Evolutionary conservation across 768 basidiomycete species (phyloP).

Genomic region (Kwoniella dendrophila): DNA sequence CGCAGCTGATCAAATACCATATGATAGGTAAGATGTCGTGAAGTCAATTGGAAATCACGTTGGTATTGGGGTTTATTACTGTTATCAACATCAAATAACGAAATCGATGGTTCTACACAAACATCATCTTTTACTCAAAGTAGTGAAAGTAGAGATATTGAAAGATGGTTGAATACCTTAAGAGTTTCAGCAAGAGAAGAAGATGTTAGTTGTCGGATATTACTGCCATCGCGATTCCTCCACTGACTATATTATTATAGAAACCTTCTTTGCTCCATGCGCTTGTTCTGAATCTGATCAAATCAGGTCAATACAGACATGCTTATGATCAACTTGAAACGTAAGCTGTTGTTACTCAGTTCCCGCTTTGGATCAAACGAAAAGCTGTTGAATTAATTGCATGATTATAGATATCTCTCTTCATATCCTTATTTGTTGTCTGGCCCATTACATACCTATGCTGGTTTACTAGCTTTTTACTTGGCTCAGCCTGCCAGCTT

Average conservation of each 20-base stretch:
- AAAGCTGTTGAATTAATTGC: slow-evolving; percentile 16
- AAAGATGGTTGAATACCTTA: slow-evolving; percentile 45
- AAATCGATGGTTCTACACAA: background rate
- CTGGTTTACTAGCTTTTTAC: slow-evolving; percentile 70
- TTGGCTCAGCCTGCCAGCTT: slow-evolving; percentile 51
- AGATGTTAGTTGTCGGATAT: slow-evolving; percentile 34
- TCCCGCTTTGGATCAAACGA: slow-evolving; percentile 1
- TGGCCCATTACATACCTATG: slow-evolving; percentile 75
- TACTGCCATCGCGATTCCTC: background rate
- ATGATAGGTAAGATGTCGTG: slow-evolving; percentile 52
- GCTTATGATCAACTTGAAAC: slow-evolving; percentile 85
- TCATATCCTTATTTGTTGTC: slow-evolving; percentile 86
- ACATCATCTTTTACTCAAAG: slow-evolving; percentile 3
- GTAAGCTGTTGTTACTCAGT: slow-evolving; percentile 65
- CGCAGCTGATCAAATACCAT: background rate
- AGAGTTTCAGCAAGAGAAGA: slow-evolving; percentile 38
- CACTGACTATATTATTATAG: slow-evolving; percentile 57
- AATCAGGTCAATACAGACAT: slow-evolving; percentile 63
- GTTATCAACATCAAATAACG: slow-evolving; percentile 13
- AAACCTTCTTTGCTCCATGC: slow-evolving; percentile 75
- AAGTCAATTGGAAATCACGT: slow-evolving; percentile 51
- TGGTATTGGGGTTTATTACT: slow-evolving; percentile 54
- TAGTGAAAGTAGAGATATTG: slow-evolving; percentile 28
- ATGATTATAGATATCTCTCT: slow-evolving; percentile 68
- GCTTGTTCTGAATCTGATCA: slow-evolving; percentile 69